Evolutionary conservation across 2,329 filamentous ascomycete species (phyloP).

Genomic region (Calonectria ilicicola): DNA sequence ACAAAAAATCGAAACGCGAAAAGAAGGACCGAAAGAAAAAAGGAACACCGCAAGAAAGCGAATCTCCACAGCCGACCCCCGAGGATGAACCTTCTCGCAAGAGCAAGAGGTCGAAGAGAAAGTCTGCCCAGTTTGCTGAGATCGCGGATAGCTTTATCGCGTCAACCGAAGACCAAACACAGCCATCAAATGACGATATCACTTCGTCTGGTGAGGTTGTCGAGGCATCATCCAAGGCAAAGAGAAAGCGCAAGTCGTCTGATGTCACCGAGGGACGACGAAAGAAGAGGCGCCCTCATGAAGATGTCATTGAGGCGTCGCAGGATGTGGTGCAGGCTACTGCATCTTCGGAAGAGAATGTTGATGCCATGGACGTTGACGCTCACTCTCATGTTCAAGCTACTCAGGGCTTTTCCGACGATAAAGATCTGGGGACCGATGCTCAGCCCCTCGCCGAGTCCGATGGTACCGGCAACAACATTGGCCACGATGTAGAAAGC

Average conservation of each 20-base stretch:
- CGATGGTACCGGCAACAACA: not conserved
- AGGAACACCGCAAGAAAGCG: constrained; percentile 30
- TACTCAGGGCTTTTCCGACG: constrained; percentile 16
- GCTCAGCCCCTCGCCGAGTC: constrained; percentile 19
- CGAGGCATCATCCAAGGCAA: constrained; percentile 39
- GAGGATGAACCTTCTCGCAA: constrained; percentile 38
- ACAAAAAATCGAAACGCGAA: constrained; percentile 47
- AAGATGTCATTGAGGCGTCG: constrained; percentile 31
- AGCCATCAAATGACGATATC: constrained; percentile 20
- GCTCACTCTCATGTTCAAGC: constrained; percentile 14
- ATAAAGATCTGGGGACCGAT: constrained; percentile 24
- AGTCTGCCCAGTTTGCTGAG: constrained; percentile 28
- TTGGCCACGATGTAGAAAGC: constrained; percentile 43
- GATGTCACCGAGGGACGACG: constrained; percentile 46
- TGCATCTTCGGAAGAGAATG: constrained; percentile 44
- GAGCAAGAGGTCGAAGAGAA: constrained; percentile 43
- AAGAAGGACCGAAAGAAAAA: constrained; percentile 48
- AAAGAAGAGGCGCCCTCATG: constrained; percentile 48
- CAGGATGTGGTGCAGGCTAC: constrained; percentile 38
- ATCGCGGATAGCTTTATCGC: constrained; percentile 33
- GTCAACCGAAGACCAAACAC: constrained; percentile 22
- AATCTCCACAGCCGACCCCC: constrained; percentile 26
- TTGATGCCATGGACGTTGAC: constrained; percentile 43
- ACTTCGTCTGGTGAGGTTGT: constrained; percentile 32
- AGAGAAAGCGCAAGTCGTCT: constrained; percentile 49